These are phyloP conservation scores for Tripidium arundinaceum DNA, from an alignment of 202 grass and related monocot genomes.

Conservation along the genomic window DNA sequence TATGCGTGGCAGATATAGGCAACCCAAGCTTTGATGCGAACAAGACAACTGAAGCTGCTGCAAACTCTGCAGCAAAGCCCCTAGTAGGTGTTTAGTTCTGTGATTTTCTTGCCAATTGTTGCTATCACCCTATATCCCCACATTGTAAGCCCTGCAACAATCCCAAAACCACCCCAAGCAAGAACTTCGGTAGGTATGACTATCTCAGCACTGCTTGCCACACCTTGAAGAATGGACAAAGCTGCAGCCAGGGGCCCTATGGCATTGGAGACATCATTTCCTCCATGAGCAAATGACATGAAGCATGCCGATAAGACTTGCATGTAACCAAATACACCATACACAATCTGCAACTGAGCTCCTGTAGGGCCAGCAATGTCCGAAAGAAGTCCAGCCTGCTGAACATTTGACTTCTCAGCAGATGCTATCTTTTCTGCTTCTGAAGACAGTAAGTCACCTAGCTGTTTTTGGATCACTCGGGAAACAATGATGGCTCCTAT, in stretches of 20 bases:
- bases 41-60: slow-evolving; percentile 90
- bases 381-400: slow-evolving; percentile 65
- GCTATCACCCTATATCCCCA: slow-evolving; percentile 97
- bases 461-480: slow-evolving; percentile 61
- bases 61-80: slow-evolving; percentile 92
- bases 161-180: slow-evolving; percentile 94
- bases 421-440: slow-evolving; percentile 64
- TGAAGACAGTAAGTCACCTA: slow-evolving; percentile 74
- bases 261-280: slow-evolving; percentile 96
- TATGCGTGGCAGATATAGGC: slow-evolving; percentile 91
- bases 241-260: slow-evolving; percentile 85
- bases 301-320: slow-evolving; percentile 97
- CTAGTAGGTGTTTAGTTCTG: slow-evolving; percentile 92
- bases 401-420: slow-evolving; percentile 32
- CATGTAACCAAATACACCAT: slow-evolving; percentile 92
- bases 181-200: slow-evolving; percentile 88
- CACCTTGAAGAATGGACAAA: slow-evolving; percentile 78
- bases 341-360: slow-evolving; percentile 93
- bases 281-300: slow-evolving; percentile 98
- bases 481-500: slow-evolving; percentile 80
- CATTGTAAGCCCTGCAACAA: slow-evolving; percentile 86
- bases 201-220: slow-evolving; percentile 66
- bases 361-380: slow-evolving; percentile 75
- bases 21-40: slow-evolving; percentile 92
- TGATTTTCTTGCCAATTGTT: slow-evolving; percentile 98